Percentiles rank a stretch among this genome's conserved stretches.
phyloP scores from a whole-genome alignment of 176 grass and related monocot species.

The Poa annua region DNA sequence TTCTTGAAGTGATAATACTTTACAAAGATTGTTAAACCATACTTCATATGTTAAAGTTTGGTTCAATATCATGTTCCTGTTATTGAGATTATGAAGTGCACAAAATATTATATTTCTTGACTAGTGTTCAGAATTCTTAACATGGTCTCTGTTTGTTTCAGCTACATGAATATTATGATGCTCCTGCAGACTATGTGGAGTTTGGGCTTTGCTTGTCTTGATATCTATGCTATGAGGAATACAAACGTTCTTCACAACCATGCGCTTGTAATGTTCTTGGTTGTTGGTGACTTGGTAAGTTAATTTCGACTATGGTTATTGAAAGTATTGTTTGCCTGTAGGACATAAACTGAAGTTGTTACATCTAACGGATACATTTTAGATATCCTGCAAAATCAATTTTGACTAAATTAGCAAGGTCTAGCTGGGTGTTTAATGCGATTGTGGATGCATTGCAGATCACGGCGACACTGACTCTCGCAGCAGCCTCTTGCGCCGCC shows the following conservation, averaged over 20 bases:
- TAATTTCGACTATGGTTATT: not conserved
- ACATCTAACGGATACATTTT: not conserved
- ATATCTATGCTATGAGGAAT: not conserved
- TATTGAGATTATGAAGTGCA: not conserved
- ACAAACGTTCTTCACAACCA: not conserved
- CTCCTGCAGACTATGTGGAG: not conserved
- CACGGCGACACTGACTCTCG: slow-evolving; percentile 52
- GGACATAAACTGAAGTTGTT: not conserved
- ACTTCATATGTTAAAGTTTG: too few relatives aligned
- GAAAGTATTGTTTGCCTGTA: not conserved
- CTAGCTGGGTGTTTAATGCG: not conserved
- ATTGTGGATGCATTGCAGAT: slow-evolving; percentile 39
- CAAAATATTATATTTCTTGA: slow-evolving; percentile 1
- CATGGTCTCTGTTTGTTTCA: not conserved
- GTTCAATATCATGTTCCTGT: not conserved
- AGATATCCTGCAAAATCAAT: not conserved
- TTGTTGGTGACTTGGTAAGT: not conserved
- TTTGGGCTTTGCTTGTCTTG: not conserved
- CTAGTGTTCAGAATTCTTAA: not conserved
- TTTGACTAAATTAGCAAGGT: not conserved
- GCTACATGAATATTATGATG: not conserved
- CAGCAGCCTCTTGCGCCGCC: slow-evolving; percentile 63
- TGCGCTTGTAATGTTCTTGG: not conserved
- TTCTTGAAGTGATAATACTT: not conserved
- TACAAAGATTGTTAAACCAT: not conserved